Conservation (phyloP, 2,329 filamentous ascomycete genomes). For the Leptoxyphium fumago region DNA sequence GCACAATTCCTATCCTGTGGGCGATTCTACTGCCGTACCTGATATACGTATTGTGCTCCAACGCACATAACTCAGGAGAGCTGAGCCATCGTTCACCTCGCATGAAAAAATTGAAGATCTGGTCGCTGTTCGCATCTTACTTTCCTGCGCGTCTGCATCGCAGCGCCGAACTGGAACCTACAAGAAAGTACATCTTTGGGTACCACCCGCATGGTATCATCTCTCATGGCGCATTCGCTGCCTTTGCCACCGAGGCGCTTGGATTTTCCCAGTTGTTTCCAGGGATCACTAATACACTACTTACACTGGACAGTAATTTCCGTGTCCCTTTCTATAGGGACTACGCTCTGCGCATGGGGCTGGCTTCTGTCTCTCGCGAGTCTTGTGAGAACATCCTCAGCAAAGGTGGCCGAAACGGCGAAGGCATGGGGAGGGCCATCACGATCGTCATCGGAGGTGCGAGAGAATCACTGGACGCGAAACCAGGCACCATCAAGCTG, state of each 20-base stretch:
- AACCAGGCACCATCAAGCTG: slow-evolving; percentile 60
- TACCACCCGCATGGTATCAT: slow-evolving; percentile 98
- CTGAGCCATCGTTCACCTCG: slow-evolving; percentile 61
- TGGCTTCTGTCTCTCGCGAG: slow-evolving; percentile 79
- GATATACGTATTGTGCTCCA: slow-evolving; percentile 69
- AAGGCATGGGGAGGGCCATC: slow-evolving; percentile 88
- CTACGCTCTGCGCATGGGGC: slow-evolving; percentile 77
- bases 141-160: slow-evolving; percentile 83
- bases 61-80: slow-evolving; percentile 59
- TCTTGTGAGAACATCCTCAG: slow-evolving; percentile 80
- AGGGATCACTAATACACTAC: slow-evolving; percentile 81
- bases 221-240: slow-evolving; percentile 83
- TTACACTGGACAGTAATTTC: slow-evolving; percentile 95
- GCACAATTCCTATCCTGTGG: slow-evolving; percentile 85
- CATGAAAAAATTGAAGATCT: slow-evolving; percentile 58
- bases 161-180: slow-evolving; percentile 61
- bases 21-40: slow-evolving; percentile 64
- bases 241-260: slow-evolving; percentile 79
- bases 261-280: slow-evolving; percentile 81
- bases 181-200: slow-evolving; percentile 87
- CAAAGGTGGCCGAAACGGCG: slow-evolving; percentile 58
- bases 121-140: slow-evolving; percentile 83
- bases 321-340: slow-evolving; percentile 86
- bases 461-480: slow-evolving; percentile 77
- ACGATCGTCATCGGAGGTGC: slow-evolving; percentile 93